Base-by-base conservation (phyloP, 2,329 filamentous ascomycete genomes). In the Aspergillus flavus region DNA sequence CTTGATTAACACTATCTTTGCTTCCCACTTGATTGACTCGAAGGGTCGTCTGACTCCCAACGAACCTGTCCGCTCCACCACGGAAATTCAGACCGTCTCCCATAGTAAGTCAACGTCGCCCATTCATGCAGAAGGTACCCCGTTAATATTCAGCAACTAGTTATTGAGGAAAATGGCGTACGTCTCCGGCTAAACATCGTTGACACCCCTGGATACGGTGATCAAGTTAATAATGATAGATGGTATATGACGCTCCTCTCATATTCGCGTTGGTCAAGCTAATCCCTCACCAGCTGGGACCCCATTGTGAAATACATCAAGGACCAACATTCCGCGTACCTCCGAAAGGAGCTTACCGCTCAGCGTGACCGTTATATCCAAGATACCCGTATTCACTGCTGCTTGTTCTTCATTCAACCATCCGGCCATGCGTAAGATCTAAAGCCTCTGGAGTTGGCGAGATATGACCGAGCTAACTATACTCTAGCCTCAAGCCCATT, bases 291-390 rank as follows among this genome's bases (percentile, higher is more conserved):
- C 68, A 85, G 83, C 89, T 99, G 95, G 95, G 95, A 99, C 79
- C 95, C 95, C 68, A 99, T 99, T 80, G 94, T 99, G 86, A 99
- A 99, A 86, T 99, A 99, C 84, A 99, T 99, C 87, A 99, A 99
- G 87, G 95, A 99, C 83, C 95, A 99, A 86, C 95, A 99, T 86
- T 97, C 93, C 59, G 94, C 95, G 75, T 99, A 98, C 85, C 89
- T 99, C 73, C 92, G 95, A 82, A 99, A 99, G 87, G 95, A 99
- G 83, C 93, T 99, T 76, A 98, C 95, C 61, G 95, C 95, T 72
- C 95, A 99, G 86, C 92, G 95, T 83, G 95, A 99, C 84, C 91
- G 95, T 76, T 99, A 99, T 82, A 97, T 99, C 72, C 94, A 97
- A 85, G 95, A 99, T 82, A 99, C 95, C 71, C 92, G 95, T 76